Conservation (phyloP, 2,329 filamentous ascomycete genomes). For the Aureobasidium leucospermi region DNA sequence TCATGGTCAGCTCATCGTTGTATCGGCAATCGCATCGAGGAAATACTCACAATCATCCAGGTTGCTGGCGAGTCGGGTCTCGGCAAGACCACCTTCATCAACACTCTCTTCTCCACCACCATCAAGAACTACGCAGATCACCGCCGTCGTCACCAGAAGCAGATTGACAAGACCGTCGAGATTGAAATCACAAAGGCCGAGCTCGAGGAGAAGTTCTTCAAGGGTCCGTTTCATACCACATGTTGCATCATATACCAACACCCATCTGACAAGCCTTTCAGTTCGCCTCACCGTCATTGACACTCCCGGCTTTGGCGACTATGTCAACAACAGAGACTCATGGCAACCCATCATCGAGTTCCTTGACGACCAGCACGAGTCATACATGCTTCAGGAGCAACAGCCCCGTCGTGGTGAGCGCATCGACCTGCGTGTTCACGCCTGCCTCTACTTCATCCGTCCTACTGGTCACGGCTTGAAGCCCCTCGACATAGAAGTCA, state of each 20-base stretch:
- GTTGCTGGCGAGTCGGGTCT: constrained; percentile 97
- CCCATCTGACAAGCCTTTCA: constrained; percentile 34
- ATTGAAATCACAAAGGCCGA: constrained; percentile 99
- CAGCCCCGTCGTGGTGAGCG: constrained; percentile 96
- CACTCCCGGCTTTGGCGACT: constrained; percentile 97
- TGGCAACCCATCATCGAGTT: constrained; percentile 99
- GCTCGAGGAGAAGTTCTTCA: constrained; percentile 99
- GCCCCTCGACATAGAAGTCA: constrained; percentile 98
- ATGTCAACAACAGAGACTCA: constrained; percentile 99
- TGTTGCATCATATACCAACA: neutral
- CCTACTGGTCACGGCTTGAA: constrained; percentile 97
- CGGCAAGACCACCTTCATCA: constrained; percentile 99
- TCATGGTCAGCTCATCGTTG: constrained; percentile 65
- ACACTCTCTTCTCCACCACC: constrained; percentile 98
- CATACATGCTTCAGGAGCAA: constrained; percentile 99
- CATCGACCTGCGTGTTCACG: constrained; percentile 97
- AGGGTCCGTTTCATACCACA: constrained; percentile 54
- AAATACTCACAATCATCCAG: constrained; percentile 41
- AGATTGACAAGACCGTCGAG: constrained; percentile 99
- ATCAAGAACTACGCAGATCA: constrained; percentile 99
- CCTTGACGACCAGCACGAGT: constrained; percentile 99
- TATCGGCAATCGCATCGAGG: neutral
- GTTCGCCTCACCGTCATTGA: constrained; percentile 98
- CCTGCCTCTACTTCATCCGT: constrained; percentile 98
- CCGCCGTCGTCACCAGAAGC: constrained; percentile 98